Evolutionary conservation across 768 basidiomycete species (phyloP).

Genomic region (Lactarius sp.): DNA sequence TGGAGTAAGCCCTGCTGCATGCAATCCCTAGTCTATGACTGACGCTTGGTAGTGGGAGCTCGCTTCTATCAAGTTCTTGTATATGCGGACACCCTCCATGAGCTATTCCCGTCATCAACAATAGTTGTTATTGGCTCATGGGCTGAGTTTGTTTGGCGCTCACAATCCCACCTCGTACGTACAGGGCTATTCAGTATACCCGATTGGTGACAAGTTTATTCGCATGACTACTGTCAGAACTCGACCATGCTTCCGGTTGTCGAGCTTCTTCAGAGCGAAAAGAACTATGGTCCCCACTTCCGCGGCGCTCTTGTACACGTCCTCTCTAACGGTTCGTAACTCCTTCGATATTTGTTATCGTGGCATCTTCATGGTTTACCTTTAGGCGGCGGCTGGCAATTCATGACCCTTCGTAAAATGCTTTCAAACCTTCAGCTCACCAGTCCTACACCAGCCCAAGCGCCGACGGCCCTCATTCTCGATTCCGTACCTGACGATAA

Average conservation of each 20-base stretch:
- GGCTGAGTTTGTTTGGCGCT: slow-evolving; percentile 19
- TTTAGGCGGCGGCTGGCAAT: slow-evolving; percentile 26
- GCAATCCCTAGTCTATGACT: neutral
- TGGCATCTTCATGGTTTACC: neutral
- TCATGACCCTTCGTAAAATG: slow-evolving; percentile 25
- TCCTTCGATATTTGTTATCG: neutral
- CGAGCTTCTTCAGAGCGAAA: neutral
- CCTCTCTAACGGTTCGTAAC: slow-evolving; percentile 26
- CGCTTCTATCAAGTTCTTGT: slow-evolving; percentile 14
- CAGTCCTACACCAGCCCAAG: neutral
- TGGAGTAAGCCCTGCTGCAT: slow-evolving; percentile 21
- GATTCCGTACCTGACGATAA: slow-evolving; percentile 25
- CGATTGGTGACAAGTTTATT: neutral
- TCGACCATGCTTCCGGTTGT: slow-evolving; percentile 22
- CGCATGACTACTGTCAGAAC: slow-evolving; percentile 12
- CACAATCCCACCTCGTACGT: slow-evolving; percentile 13
- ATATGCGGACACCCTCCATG: slow-evolving; percentile 14
- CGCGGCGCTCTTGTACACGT: neutral
- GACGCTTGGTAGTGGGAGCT: slow-evolving; percentile 20
- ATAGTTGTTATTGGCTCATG: slow-evolving; percentile 14
- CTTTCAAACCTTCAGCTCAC: slow-evolving; percentile 13
- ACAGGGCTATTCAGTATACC: neutral
- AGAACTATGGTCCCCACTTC: too few relatives aligned
- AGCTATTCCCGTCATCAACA: slow-evolving; percentile 10
- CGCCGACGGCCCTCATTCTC: slow-evolving; percentile 24